phyloP scores from a whole-genome alignment of 1,139 yeast genomes.

The Yamadazyma pseudoaaseri region DNA sequence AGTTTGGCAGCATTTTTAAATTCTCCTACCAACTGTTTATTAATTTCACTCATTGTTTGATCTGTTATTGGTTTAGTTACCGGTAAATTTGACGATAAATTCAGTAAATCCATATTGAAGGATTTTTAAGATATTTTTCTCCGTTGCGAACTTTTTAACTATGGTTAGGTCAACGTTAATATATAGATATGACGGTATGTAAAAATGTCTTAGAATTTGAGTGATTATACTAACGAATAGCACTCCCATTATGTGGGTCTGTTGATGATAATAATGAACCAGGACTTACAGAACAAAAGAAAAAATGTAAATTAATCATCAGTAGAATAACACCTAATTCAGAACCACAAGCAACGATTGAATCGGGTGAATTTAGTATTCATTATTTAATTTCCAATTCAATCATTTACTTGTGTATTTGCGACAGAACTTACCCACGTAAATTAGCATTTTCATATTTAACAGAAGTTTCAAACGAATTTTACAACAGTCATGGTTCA shows the following conservation, averaged over 20 bases:
- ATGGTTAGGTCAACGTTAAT: constrained; percentile 75
- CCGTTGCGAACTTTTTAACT: constrained; percentile 1
- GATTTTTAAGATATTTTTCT: no score
- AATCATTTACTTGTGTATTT: constrained; percentile 74
- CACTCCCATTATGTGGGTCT: constrained; percentile 89
- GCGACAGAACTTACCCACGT: constrained; percentile 78
- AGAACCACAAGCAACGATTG: constrained; percentile 84
- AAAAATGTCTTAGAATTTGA: no score
- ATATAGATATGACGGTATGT: constrained; percentile 70
- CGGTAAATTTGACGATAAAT: constrained; percentile 51
- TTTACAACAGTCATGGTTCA: constrained; percentile 72
- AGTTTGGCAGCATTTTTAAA: constrained; percentile 48
- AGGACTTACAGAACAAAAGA: constrained; percentile 70
- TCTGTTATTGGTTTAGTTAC: constrained; percentile 45
- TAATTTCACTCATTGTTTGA: constrained; percentile 41
- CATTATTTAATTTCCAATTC: constrained; percentile 68
- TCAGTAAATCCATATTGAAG: constrained; percentile 52
- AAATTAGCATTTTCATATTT: constrained; percentile 87
- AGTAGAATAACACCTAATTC: constrained; percentile 77
- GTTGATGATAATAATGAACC: constrained; percentile 74
- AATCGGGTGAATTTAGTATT: constrained; percentile 70
- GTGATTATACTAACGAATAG: constrained; percentile 37
- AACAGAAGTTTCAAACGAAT: constrained; percentile 79
- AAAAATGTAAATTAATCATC: constrained; percentile 76
- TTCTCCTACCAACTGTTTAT: constrained; percentile 39